Conservation (phyloP, 768 basidiomycete genomes). For the Boletus rex-veris region DNA sequence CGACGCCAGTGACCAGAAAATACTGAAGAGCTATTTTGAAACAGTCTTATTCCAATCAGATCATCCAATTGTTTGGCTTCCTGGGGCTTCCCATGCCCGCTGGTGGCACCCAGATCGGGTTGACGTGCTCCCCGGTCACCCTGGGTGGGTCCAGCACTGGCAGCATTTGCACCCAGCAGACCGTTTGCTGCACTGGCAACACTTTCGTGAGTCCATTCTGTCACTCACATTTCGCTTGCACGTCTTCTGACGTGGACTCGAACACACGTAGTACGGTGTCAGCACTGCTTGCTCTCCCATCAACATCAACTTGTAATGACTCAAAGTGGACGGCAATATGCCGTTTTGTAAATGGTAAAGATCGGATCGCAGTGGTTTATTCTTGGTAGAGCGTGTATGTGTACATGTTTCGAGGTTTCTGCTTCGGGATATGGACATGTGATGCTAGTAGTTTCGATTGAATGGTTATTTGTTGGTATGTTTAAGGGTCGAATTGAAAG, state of each 20-base stretch:
- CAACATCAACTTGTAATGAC: background rate
- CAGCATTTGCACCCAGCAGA: background rate
- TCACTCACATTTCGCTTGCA: background rate
- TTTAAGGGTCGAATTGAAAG: too few species aligned
- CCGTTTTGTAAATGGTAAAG: background rate
- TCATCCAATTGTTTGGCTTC: background rate
- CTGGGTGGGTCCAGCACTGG: background rate
- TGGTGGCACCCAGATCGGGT: background rate
- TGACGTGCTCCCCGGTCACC: conserved; percentile 1
- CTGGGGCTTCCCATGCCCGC: background rate
- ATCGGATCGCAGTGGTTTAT: too few species aligned
- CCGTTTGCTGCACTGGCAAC: conserved; percentile 4
- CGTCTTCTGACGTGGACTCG: background rate
- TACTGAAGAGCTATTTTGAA: background rate
- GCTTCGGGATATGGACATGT: too few species aligned
- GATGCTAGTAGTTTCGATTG: too few species aligned
- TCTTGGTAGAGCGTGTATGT: too few species aligned
- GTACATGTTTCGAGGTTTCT: too few species aligned
- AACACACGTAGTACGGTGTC: background rate
- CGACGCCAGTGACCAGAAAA: background rate
- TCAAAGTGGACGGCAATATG: background rate
- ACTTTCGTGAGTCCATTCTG: background rate
- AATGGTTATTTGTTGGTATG: too few species aligned
- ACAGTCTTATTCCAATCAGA: background rate
- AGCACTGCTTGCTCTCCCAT: background rate